Evolutionary conservation across 495 filamentous ascomycete genomes (phyloP).

Genomic region (Jackrogersella minutella): DNA sequence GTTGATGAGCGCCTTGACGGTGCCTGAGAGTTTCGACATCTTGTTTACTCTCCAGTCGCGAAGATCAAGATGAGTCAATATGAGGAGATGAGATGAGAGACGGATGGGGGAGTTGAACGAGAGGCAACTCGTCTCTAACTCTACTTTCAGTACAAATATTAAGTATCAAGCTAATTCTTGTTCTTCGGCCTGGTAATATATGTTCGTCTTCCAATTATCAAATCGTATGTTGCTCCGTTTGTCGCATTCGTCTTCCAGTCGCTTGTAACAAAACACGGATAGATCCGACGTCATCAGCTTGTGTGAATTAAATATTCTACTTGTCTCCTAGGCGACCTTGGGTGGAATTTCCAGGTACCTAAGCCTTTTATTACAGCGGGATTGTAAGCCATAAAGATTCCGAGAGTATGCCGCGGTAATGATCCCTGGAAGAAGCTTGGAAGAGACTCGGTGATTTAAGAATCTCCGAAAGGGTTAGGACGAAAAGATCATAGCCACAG

Average conservation of each 20-base stretch:
- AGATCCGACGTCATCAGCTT: slow-evolving; percentile 21
- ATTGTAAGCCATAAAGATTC: not conserved
- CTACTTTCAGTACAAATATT: too few species aligned
- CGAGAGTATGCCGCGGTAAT: slow-evolving; percentile 32
- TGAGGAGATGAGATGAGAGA: not conserved
- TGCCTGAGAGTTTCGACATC: slow-evolving; percentile 74
- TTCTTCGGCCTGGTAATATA: slow-evolving; percentile 7
- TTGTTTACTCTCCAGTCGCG: not conserved
- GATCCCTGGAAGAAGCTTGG: slow-evolving; percentile 11
- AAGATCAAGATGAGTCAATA: not conserved
- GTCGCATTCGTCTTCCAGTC: slow-evolving; percentile 6
- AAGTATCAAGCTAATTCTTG: not conserved
- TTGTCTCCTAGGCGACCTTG: not conserved
- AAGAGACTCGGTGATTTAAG: slow-evolving; percentile 21
- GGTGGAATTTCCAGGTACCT: not conserved
- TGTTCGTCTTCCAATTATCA: not conserved
- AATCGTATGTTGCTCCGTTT: not conserved
- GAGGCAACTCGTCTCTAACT: not conserved
- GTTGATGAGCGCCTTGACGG: slow-evolving; percentile 77
- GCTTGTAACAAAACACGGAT: slow-evolving; percentile 1
- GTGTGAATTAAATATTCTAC: not conserved
- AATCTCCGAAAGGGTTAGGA: slow-evolving; percentile 9
- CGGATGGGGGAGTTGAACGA: not conserved
- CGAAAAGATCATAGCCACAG: not conserved
- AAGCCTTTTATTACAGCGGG: not conserved